These are phyloP conservation scores for Cucurbita pepo DNA, from an alignment of 306 rosid species.

Conservation along the genomic window DNA sequence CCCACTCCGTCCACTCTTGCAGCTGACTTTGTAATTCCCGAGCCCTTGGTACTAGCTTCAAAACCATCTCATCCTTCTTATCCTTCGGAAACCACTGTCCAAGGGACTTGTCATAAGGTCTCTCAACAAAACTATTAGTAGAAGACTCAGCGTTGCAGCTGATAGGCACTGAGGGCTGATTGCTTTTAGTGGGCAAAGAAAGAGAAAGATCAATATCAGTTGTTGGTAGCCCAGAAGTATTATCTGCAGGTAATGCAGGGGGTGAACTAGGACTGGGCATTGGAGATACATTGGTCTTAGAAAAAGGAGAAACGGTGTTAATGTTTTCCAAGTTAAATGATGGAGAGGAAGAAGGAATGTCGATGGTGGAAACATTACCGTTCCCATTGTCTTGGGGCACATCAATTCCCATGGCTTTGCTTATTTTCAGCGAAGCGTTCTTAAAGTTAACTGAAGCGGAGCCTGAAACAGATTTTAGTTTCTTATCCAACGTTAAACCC, in stretches of 20 bases:
- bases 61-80: constrained; percentile 68
- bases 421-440: constrained; percentile 53
- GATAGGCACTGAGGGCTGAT: constrained; percentile 22
- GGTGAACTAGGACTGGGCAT: constrained; percentile 6
- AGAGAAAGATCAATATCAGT: constrained; percentile 73
- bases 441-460: constrained; percentile 48
- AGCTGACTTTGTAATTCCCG: constrained; percentile 64
- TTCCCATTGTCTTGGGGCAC: constrained; percentile 35
- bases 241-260: neutral
- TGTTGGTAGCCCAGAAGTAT: constrained; percentile 23
- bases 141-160: constrained; percentile 23
- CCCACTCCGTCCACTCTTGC: constrained; percentile 96
- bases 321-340: constrained; percentile 26
- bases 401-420: constrained; percentile 54
- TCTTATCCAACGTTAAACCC: constrained; percentile 61
- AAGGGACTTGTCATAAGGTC: constrained; percentile 40
- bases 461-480: constrained; percentile 52
- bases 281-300: constrained; percentile 8
- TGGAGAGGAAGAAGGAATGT: constrained; percentile 25
- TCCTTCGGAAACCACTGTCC: constrained; percentile 55
- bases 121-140: constrained; percentile 26
- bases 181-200: constrained; percentile 36
- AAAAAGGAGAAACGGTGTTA: constrained; percentile 19
- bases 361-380: constrained; percentile 25
- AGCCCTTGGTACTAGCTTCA: constrained; percentile 52